These are phyloP conservation scores for Exsudoporus floridanus DNA, from an alignment of 1,284 basidiomycete species.

Conservation along the genomic window DNA sequence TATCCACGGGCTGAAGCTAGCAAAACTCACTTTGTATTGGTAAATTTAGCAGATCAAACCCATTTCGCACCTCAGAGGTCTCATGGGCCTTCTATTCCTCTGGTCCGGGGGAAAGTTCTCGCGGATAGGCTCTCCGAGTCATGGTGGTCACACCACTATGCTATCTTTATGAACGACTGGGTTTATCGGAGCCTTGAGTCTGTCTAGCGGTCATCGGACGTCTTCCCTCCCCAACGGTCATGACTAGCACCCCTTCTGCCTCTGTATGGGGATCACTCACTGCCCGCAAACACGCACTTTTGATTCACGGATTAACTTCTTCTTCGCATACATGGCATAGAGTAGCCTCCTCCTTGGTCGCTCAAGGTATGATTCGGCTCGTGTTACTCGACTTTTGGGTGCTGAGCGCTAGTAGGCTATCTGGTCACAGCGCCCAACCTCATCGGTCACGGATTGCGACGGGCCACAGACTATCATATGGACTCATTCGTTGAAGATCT, in stretches of 20 bases:
- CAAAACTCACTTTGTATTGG: background rate
- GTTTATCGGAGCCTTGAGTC: background rate
- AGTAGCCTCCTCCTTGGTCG: conserved; percentile 4
- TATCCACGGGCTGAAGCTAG: background rate
- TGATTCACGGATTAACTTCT: conserved; percentile 13
- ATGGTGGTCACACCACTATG: background rate
- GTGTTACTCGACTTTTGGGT: background rate
- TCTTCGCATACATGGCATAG: conserved; percentile 21
- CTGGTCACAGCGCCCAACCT: conserved; percentile 22
- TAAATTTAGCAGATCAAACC: background rate
- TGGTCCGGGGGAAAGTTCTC: background rate
- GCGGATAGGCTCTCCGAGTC: background rate
- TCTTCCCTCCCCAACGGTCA: background rate
- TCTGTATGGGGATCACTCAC: conserved; percentile 14
- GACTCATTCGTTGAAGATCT: conserved; percentile 15
- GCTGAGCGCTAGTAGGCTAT: conserved; percentile 17
- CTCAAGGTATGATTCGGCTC: conserved; percentile 10
- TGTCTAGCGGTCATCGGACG: background rate
- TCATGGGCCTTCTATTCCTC: background rate
- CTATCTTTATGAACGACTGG: background rate
- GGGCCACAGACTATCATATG: conserved; percentile 12
- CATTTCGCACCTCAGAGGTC: background rate
- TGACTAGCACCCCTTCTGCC: conserved; percentile 13
- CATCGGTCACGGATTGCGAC: conserved; percentile 18
- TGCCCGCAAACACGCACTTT: conserved; percentile 7